phyloP scores from a whole-genome alignment of 129 eudicot genomes.

The Saposhnikovia divaricata region DNA sequence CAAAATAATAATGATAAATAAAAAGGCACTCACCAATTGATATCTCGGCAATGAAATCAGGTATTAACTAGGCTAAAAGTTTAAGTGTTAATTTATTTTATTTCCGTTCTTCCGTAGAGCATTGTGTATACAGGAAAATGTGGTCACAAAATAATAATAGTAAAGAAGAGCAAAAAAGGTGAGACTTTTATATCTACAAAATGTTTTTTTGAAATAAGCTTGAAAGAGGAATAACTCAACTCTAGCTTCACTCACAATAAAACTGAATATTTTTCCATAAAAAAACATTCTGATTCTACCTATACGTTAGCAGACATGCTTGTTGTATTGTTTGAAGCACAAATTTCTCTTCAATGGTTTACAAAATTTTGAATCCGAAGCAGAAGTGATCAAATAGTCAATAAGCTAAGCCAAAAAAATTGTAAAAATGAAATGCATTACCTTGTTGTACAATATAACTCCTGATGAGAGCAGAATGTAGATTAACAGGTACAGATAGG shows the following conservation, averaged over 20 bases:
- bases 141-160: not conserved
- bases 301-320: not conserved
- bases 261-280: not conserved
- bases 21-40: not conserved
- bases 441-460: constrained; percentile 71
- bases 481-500: constrained; percentile 58
- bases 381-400: not conserved
- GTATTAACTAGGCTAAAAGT: not conserved
- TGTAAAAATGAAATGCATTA: constrained; percentile 18
- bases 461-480: constrained; percentile 65
- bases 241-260: not conserved
- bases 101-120: not conserved
- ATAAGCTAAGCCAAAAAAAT: not conserved
- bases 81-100: not conserved
- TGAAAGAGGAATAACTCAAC: not conserved
- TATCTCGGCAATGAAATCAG: not conserved
- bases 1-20: not conserved
- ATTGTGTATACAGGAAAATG: not conserved
- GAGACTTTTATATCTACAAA: not conserved
- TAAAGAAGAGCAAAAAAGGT: not conserved
- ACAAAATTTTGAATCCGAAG: not conserved
- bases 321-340: not conserved
- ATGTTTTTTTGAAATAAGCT: not conserved
- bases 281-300: not conserved
- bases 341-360: constrained; percentile 5